Evolutionary conservation across 2,329 filamentous ascomycete species (phyloP).

Genomic region (Camillea tinctor): DNA sequence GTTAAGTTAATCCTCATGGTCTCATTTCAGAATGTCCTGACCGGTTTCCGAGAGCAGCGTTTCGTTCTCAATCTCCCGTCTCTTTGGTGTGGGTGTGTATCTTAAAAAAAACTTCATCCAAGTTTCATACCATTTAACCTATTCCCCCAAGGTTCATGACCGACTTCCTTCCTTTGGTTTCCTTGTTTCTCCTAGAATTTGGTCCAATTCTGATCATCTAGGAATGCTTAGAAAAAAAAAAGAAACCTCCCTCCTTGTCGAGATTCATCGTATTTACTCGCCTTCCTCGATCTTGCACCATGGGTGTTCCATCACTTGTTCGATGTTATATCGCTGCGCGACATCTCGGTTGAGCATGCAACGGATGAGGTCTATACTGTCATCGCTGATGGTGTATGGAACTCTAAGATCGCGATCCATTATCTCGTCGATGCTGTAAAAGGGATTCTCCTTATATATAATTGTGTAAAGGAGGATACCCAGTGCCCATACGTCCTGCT

Average conservation of each 20-base stretch:
- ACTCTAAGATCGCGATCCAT: conserved; percentile 94
- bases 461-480: conserved; percentile 98
- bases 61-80: no score
- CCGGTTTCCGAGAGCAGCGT: no score
- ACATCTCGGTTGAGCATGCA: conserved; percentile 93
- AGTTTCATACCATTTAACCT: neutral
- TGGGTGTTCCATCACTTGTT: conserved; percentile 82
- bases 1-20: no score
- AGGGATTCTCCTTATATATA: conserved; percentile 98
- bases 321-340: conserved; percentile 77
- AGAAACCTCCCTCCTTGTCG: neutral
- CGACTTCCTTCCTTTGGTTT: neutral
- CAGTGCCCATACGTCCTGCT: conserved; percentile 97
- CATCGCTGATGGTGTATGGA: conserved; percentile 83
- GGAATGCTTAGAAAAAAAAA: neutral
- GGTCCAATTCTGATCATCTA: neutral
- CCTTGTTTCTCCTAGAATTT: neutral
- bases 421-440: conserved; percentile 98
- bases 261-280: neutral
- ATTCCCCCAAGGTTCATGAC: neutral
- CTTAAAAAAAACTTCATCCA: no score
- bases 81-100: no score
- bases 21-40: no score
- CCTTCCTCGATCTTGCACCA: conserved; percentile 58
- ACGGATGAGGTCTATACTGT: conserved; percentile 87